phyloP scores from a whole-genome alignment of 2,329 filamentous ascomycete species.

The Cladophialophora psammophila region DNA sequence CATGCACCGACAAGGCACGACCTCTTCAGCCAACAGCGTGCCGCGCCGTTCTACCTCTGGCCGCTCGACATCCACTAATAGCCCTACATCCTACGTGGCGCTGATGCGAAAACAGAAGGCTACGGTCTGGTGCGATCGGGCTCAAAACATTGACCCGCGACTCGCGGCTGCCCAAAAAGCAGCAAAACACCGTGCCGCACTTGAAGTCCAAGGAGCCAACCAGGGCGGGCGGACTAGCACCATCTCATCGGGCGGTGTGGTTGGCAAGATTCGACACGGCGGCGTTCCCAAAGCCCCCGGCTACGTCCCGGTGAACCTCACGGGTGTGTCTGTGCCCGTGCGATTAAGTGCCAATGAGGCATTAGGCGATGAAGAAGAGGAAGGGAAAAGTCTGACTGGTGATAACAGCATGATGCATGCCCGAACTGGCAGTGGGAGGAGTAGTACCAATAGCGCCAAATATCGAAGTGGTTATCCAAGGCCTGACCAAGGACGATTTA shows the following conservation, averaged over 20 bases:
- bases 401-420: slow-evolving; percentile 55
- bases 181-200: slow-evolving; percentile 83
- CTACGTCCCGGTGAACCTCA: slow-evolving; percentile 77
- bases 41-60: slow-evolving; percentile 41
- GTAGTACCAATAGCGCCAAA: slow-evolving; percentile 60
- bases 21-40: slow-evolving; percentile 34
- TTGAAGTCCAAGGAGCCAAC: slow-evolving; percentile 76
- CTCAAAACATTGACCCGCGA: slow-evolving; percentile 89
- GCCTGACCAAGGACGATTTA: slow-evolving; percentile 44
- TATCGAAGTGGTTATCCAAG: slow-evolving; percentile 56
- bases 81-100: slow-evolving; percentile 73
- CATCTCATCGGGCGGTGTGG: slow-evolving; percentile 61
- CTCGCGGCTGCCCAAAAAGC: slow-evolving; percentile 81
- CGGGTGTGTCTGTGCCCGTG: slow-evolving; percentile 84
- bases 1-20: slow-evolving; percentile 40
- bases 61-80: slow-evolving; percentile 39
- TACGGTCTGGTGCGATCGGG: slow-evolving; percentile 96
- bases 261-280: slow-evolving; percentile 87
- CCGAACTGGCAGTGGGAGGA: slow-evolving; percentile 65
- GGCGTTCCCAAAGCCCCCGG: slow-evolving; percentile 79
- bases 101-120: slow-evolving; percentile 97
- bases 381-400: slow-evolving; percentile 26
- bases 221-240: slow-evolving; percentile 66
- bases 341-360: slow-evolving; percentile 95
- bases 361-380: slow-evolving; percentile 74